These are phyloP conservation scores for Brassica nigra DNA, from an alignment of 345 rosid species.

Conservation along the genomic window DNA sequence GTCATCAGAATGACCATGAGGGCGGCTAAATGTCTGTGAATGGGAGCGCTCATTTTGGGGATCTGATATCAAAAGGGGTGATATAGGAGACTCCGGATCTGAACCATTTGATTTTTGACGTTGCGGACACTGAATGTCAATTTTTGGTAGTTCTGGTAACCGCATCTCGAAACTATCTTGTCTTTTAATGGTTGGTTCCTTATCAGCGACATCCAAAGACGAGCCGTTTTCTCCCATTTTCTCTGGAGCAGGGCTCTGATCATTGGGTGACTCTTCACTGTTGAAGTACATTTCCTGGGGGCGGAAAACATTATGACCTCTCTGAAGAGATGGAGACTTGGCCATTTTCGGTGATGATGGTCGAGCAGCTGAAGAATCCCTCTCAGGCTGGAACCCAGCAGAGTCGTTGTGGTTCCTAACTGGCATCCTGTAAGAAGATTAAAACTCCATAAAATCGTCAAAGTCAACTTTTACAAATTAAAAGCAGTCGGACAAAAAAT, in stretches of 20 bases:
- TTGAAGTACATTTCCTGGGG: constrained; percentile 61
- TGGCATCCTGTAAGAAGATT: constrained; percentile 78
- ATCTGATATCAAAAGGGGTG: constrained; percentile 96
- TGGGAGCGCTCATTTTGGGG: constrained; percentile 98
- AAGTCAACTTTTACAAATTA: constrained; percentile 10
- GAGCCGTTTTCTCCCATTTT: constrained; percentile 73
- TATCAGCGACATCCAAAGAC: constrained; percentile 60
- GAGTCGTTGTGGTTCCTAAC: constrained; percentile 64
- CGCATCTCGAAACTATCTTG: constrained; percentile 99
- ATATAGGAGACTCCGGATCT: constrained; percentile 98
- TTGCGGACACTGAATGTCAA: constrained; percentile 75
- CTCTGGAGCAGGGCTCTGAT: constrained; percentile 75
- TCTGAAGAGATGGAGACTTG: constrained; percentile 97
- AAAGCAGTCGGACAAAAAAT: constrained; percentile 11
- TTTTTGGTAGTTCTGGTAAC: constrained; percentile 89
- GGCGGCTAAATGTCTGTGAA: constrained; percentile 96
- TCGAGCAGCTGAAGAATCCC: constrained; percentile 82
- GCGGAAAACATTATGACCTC: constrained; percentile 60
- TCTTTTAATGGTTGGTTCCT: constrained; percentile 89
- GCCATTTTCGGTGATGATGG: constrained; percentile 81
- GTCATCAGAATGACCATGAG: constrained; percentile 81
- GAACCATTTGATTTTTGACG: constrained; percentile 80
- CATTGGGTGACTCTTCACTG: constrained; percentile 71
- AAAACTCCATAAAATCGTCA: constrained; percentile 24
- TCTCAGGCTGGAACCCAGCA: constrained; percentile 77